These are phyloP conservation scores for Metschnikowia shivogae DNA, from an alignment of 805 yeast genomes.

Conservation along the genomic window DNA sequence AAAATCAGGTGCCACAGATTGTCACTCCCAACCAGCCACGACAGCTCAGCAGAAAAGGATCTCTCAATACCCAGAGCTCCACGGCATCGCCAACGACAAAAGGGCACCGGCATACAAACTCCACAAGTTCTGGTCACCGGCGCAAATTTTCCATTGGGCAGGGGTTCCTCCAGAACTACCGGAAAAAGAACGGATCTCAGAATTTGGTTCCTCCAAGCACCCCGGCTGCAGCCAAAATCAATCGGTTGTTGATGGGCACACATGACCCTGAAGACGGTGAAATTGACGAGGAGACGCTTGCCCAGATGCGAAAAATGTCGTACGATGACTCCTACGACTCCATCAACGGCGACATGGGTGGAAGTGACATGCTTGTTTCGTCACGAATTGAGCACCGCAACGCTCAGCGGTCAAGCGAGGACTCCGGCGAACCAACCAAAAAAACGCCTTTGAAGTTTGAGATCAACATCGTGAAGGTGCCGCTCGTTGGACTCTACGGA, in stretches of 20 bases:
- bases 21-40: constrained; percentile 15
- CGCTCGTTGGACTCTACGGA: constrained; percentile 85
- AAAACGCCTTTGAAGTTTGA: constrained; percentile 76
- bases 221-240: constrained; percentile 47
- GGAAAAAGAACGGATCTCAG: constrained; percentile 46
- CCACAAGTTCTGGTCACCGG: constrained; percentile 43
- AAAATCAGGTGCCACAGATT: constrained; percentile 10
- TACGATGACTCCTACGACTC: constrained; percentile 62
- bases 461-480: constrained; percentile 87
- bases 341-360: constrained; percentile 48
- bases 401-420: constrained; percentile 22
- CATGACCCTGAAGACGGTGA: constrained; percentile 29
- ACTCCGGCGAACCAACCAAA: constrained; percentile 9
- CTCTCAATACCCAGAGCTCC: constrained; percentile 28
- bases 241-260: constrained; percentile 25
- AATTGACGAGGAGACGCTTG: constrained; percentile 26
- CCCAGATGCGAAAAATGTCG: constrained; percentile 22
- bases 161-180: constrained; percentile 44
- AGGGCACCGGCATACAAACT: constrained; percentile 37
- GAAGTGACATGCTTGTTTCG: constrained; percentile 57
- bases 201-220: constrained; percentile 48
- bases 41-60: constrained; percentile 36
- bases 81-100: constrained; percentile 14
- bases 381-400: constrained; percentile 53
- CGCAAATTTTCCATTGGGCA: constrained; percentile 64